Conservation (phyloP, 108 stramenopile species). For the Stephanodiscus minutulus region DNA sequence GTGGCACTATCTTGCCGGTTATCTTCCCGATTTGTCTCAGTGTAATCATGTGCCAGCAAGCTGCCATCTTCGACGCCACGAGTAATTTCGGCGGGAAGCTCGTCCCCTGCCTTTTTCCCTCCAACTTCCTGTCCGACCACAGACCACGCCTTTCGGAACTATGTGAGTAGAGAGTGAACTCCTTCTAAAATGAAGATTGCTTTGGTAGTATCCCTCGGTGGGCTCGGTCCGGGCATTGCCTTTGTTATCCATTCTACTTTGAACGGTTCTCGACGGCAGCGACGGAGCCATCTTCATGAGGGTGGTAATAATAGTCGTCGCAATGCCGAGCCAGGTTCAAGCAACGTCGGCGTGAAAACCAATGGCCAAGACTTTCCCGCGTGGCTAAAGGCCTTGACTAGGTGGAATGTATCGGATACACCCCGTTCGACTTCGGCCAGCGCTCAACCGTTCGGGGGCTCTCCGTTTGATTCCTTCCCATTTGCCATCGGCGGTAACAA, state of each 20-base stretch:
- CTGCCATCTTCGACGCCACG: no score
- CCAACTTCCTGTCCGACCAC: no score
- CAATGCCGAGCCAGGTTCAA: background rate
- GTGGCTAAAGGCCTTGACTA: constrained; percentile 18
- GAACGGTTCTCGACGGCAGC: background rate
- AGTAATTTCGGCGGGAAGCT: no score
- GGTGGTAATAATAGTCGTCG: background rate
- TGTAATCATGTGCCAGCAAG: no score
- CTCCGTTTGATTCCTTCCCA: constrained; percentile 32
- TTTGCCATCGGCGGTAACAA: constrained; percentile 19
- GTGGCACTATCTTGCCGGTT: no score
- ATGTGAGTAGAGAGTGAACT: no score
- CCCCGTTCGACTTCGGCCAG: background rate
- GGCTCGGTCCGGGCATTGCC: background rate
- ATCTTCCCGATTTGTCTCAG: no score
- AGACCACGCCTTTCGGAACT: no score
- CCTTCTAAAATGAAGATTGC: background rate
- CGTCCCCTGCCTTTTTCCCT: no score
- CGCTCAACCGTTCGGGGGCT: background rate
- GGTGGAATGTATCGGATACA: constrained; percentile 5
- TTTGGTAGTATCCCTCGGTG: background rate
- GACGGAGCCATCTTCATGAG: background rate
- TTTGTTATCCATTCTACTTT: constrained; percentile 12
- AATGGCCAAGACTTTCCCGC: constrained; percentile 12
- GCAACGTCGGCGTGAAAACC: background rate